phyloP scores from a whole-genome alignment of 306 rosid genomes.

The Citrullus colocynthis region DNA sequence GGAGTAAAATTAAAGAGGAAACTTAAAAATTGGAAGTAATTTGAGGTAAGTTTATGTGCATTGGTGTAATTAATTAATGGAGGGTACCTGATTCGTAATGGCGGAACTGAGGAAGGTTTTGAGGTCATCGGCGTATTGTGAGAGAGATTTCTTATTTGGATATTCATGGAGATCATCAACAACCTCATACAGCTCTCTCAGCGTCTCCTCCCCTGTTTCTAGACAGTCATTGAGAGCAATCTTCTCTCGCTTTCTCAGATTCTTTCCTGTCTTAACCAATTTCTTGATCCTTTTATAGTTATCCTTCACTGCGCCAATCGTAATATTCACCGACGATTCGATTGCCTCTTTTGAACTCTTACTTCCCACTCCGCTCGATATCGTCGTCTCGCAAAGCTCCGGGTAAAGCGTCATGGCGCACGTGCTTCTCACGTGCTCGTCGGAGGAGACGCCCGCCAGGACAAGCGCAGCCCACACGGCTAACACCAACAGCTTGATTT shows the following conservation, averaged over 20 bases:
- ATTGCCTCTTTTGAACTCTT: constrained; percentile 35
- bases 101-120: constrained; percentile 61
- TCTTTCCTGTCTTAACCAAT: background rate
- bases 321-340: constrained; percentile 26
- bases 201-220: constrained; percentile 48
- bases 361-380: constrained; percentile 20
- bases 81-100: constrained; percentile 50
- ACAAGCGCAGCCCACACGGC: constrained; percentile 29
- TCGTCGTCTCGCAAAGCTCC: constrained; percentile 52
- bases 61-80: too few relatives aligned
- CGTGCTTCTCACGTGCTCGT: constrained; percentile 22
- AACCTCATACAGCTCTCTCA: constrained; percentile 42
- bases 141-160: constrained; percentile 34
- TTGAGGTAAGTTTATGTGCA: too few relatives aligned
- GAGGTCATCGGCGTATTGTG: constrained; percentile 55
- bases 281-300: constrained; percentile 34
- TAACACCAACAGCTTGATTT: constrained; percentile 15
- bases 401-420: constrained; percentile 67
- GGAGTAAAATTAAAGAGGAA: too few relatives aligned
- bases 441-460: constrained; percentile 6
- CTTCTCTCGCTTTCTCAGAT: constrained; percentile 39
- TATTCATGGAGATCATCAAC: constrained; percentile 24
- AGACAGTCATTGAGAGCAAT: constrained; percentile 58
- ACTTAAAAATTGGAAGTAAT: too few relatives aligned
- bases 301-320: constrained; percentile 28